Evolutionary conservation across 768 basidiomycete species (phyloP), one percentile per base, ranked within the genome.

Genomic region (Russula griseocarnosa): DNA sequence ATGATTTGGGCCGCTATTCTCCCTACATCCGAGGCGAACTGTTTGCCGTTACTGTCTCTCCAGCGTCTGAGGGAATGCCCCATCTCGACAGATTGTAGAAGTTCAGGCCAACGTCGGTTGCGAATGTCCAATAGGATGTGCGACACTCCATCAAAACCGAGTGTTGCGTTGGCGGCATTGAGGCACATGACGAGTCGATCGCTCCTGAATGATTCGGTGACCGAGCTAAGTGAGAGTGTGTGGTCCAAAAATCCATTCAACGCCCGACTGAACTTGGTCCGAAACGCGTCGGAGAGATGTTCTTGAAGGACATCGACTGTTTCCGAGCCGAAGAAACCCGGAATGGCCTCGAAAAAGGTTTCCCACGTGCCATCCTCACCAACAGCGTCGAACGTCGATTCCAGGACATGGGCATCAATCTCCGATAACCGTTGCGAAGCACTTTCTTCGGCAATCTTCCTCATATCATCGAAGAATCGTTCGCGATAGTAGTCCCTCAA

Each of bases 241-340:
- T 30, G 55, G 49, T 51, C 30, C 28, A 62, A 24, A 2, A 62
- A 51, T 5, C 49, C 10, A 2, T 7, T 2, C 5, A 57, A 16
- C 0, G n/a, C 30, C 0, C 22, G 13, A 8, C 2, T 3, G 20
- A 60, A 50, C 38, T n/a, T 50, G 2, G 0, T 8, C 26, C 8
- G 16, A 28, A 40, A 11, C 3, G 6, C 20, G 3, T 6, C 1
- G 2, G 32, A 5, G 3, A 51, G 50, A 10, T 13, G 0, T 5
- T 2, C 10, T 16, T 36, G 0, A 13, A 14, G 20, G 9, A 0
- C 13, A 0, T 40, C 0, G 1, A 53, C 51, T 4, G 8, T 1
- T 16, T 16, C 0, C 5, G 40, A 44, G 28, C 3, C 0, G 28
- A 51, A 53, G 22, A 60, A 44, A n/a, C 50, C 59, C 1, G 50